phyloP scores from a whole-genome alignment of 2,329 filamentous ascomycete species.

The Xylaria multiplex region DNA sequence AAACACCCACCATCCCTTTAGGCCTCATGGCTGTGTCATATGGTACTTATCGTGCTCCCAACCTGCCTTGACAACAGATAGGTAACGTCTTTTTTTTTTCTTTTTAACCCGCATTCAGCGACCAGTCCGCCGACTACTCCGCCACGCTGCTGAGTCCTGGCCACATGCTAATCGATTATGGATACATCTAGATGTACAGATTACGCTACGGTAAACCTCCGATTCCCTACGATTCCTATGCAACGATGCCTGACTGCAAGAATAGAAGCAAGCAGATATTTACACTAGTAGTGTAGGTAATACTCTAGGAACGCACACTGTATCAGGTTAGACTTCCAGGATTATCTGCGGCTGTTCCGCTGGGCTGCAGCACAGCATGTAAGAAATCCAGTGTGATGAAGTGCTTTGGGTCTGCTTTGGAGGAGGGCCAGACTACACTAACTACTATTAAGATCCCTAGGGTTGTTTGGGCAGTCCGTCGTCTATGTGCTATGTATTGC shows the following conservation, averaged over 20 bases:
- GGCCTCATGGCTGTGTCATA: constrained; percentile 5
- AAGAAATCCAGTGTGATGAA: constrained; percentile 34
- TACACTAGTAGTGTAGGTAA: constrained; percentile 6
- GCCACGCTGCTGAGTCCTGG: constrained; percentile 15
- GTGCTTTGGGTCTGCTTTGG: constrained; percentile 8
- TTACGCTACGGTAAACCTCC: constrained; percentile 1
- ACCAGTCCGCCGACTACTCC: not conserved
- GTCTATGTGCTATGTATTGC: not conserved
- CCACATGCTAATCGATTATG: constrained; percentile 19
- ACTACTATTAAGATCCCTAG: no score
- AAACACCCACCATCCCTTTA: constrained; percentile 15
- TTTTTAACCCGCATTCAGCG: constrained; percentile 15
- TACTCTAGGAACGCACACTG: constrained; percentile 20
- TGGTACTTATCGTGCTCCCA: constrained; percentile 1
- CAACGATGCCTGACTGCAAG: constrained; percentile 35
- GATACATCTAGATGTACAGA: constrained; percentile 2
- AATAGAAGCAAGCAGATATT: constrained; percentile 1
- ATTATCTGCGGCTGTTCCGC: constrained; percentile 30
- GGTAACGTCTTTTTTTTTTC: constrained; percentile 18
- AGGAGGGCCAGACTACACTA: constrained; percentile 4
- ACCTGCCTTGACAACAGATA: constrained; percentile 11
- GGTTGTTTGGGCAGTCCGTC: constrained; percentile 4
- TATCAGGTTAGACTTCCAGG: constrained; percentile 22
- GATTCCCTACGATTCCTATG: constrained; percentile 26
- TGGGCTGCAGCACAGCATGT: constrained; percentile 39